Evolutionary conservation across 2,329 filamentous ascomycete genomes (phyloP).

Genomic region (Fusarium sp.): DNA sequence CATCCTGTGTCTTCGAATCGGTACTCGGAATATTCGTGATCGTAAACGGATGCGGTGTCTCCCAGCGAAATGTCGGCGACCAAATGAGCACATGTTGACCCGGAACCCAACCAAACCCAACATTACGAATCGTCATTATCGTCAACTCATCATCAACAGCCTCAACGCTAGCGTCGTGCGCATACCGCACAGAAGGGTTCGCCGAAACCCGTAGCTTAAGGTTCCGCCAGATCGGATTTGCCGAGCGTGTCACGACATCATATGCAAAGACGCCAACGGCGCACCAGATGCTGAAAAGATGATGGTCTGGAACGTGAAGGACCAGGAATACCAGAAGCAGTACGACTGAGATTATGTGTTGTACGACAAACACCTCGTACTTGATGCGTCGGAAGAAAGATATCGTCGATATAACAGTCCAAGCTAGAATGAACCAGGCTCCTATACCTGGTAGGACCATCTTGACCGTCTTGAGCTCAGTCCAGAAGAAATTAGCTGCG

Average conservation of each 20-base stretch:
- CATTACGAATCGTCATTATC: constrained; percentile 38
- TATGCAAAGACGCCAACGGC: constrained; percentile 47
- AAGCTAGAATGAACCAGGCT: constrained; percentile 47
- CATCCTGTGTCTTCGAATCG: constrained; percentile 30
- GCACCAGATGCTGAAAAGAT: constrained; percentile 50
- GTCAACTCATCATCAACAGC: constrained; percentile 45
- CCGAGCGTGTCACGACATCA: constrained; percentile 47
- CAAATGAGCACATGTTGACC: constrained; percentile 50
- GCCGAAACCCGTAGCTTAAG: constrained; percentile 37
- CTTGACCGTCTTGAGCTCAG: constrained; percentile 44
- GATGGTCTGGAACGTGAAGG: constrained; percentile 47
- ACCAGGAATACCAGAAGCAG: constrained; percentile 43
- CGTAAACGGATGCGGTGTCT: constrained; percentile 48
- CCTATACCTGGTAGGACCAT: constrained; percentile 49
- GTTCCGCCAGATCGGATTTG: constrained; percentile 48
- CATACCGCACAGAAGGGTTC: constrained; percentile 32
- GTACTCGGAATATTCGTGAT: constrained; percentile 35
- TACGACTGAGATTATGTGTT: constrained; percentile 46
- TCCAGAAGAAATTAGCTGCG: constrained; percentile 47
- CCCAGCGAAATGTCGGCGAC: constrained; percentile 44
- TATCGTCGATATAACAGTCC: constrained; percentile 46
- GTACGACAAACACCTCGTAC: constrained; percentile 51
- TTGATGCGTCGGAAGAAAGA: constrained; percentile 46
- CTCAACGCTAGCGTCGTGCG: constrained; percentile 37
- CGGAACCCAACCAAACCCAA: constrained; percentile 42